These are phyloP conservation scores for Monilinia fructigena DNA, from an alignment of 2,329 filamentous ascomycete genomes.

Conservation along the genomic window DNA sequence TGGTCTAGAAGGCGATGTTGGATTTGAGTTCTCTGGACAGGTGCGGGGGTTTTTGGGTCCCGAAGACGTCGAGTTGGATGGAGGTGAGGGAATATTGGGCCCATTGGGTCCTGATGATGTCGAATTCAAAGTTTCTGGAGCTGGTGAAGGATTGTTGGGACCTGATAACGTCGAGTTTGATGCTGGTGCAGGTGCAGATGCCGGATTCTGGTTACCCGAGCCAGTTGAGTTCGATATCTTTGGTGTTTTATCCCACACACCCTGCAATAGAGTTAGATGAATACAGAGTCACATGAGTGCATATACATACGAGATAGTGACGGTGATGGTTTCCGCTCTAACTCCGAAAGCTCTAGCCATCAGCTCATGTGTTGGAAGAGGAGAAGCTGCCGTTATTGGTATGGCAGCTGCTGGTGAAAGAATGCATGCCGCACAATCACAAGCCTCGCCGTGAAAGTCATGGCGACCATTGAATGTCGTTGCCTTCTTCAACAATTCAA, in stretches of 20 bases:
- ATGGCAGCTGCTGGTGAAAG: neutral
- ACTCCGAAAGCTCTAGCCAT: slow-evolving; percentile 15
- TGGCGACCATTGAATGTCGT: neutral
- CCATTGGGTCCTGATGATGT: neutral
- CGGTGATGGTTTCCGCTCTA: slow-evolving; percentile 13
- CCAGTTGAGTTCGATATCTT: slow-evolving; percentile 7
- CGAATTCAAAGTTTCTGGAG: neutral
- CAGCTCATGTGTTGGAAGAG: slow-evolving; percentile 13
- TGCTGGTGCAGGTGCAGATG: neutral
- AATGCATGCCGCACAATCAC: slow-evolving; percentile 18
- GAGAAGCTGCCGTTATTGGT: slow-evolving; percentile 17
- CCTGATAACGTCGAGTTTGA: slow-evolving; percentile 3
- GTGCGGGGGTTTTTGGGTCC: slow-evolving; percentile 3
- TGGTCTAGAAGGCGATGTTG: slow-evolving; percentile 12
- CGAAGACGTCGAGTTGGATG: neutral
- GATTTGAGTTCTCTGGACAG: slow-evolving; percentile 3
- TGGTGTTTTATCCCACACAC: neutral
- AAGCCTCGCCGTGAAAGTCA: slow-evolving; percentile 10
- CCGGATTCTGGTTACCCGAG: neutral
- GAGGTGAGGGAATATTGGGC: neutral
- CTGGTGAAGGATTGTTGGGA: neutral
- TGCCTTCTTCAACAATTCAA: slow-evolving; percentile 20
- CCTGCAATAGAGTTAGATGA: slow-evolving; percentile 11
- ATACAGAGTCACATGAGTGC: neutral
- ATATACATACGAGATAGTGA: slow-evolving; percentile 18